These are phyloP conservation scores for Combretum micranthum DNA, from an alignment of 345 rosid species.

Conservation along the genomic window DNA sequence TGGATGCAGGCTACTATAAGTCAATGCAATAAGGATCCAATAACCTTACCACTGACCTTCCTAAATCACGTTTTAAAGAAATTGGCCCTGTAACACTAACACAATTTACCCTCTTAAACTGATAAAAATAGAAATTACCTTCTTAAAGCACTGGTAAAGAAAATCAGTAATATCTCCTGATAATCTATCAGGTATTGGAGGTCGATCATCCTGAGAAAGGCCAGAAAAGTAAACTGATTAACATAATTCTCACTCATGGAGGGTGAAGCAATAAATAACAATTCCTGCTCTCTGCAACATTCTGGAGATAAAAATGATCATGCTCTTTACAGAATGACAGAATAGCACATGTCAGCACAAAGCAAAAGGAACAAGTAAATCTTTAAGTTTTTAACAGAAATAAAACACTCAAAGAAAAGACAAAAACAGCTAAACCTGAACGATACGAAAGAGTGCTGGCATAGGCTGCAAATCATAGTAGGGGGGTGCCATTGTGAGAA, in stretches of 20 bases:
- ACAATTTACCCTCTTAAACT: not conserved
- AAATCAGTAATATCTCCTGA: slow-evolving; percentile 98
- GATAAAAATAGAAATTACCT: slow-evolving; percentile 42
- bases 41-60: no score
- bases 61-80: not conserved
- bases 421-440: slow-evolving; percentile 68
- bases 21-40: no score
- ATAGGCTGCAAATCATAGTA: slow-evolving; percentile 97
- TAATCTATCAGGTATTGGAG: slow-evolving; percentile 94
- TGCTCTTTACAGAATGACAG: no score
- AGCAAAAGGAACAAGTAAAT: no score
- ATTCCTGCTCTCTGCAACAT: no score
- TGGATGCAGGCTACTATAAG: not conserved
- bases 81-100: not conserved
- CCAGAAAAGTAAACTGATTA: slow-evolving; percentile 1
- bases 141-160: slow-evolving; percentile 91
- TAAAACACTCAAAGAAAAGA: not conserved
- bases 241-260: not conserved
- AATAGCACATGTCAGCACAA: no score
- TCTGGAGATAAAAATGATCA: no score
- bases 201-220: slow-evolving; percentile 69
- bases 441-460: slow-evolving; percentile 97
- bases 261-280: no score
- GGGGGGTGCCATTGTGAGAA: slow-evolving; percentile 94
- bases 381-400: no score